Base-by-base conservation (phyloP, 2,329 filamentous ascomycete genomes). In the Periconia digitata region DNA sequence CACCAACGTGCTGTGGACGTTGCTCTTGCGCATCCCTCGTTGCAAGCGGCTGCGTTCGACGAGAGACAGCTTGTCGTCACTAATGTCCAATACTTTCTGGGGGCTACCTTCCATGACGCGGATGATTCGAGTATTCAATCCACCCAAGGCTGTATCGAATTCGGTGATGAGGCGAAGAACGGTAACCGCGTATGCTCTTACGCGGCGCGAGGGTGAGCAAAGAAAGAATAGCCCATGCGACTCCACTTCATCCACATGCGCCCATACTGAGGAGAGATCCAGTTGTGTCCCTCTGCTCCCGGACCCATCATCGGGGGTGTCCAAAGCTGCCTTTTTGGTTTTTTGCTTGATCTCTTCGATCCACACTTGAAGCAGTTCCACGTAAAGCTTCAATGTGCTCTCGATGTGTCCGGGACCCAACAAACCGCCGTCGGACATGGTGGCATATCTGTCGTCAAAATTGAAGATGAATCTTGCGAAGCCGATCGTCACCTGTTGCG, bases 401-500 rank as follows among this genome's bases (percentile, higher is more conserved):
- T 99, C 94, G 48, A 99, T 96, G 64, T 99, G 94, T 4, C 87
- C 89, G 27, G 90, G 86, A 0, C 92, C 94, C 20, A 99, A 84
- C 86, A 99, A 94, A 2, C 94, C 94, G 24, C 95, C 94, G 64
- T 99, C 94, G 8, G 92, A 96, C 85, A 97, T 96, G 24, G 94
- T 97, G 1, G 92, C 90, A 70, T 99, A 99, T 20, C 92, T 85
- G 58, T 95, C 92, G 69, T 99, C 95, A 68, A 97, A 99, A 59
- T 94, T 96, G 76, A 99, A 99, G 44, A 99, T 99, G 72, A 97
- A 99, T 21, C 92, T 82, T 32, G 94, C 90, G 72, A 99, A 99
- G 0, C 94, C 92, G 72, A 95, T 96, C 0, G 92, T 96, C 3
- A 99, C 94, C 69, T 94, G 89, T 59, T 99, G 91, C 0, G 94